A percentile compares a stretch with the other conserved stretches of the same genome.
Evolutionary conservation across 2,329 filamentous ascomycete genomes (phyloP).

Genomic region (Immersiporthe knoxdaviesiana): DNA sequence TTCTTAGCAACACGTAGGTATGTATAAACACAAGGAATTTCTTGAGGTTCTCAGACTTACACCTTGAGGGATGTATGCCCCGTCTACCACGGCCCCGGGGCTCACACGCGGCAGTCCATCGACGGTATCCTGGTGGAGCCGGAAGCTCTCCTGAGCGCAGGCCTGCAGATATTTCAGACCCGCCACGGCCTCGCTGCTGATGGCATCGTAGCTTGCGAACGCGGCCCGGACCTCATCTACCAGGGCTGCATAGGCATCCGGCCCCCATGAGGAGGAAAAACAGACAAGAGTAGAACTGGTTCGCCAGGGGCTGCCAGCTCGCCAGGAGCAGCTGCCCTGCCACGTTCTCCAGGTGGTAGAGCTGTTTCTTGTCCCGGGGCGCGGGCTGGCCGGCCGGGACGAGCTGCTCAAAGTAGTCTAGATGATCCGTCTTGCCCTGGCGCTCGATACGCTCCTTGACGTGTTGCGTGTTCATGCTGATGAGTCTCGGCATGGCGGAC

Average conservation of each 20-base stretch:
- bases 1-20: not conserved
- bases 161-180: constrained; percentile 4
- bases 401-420: constrained; percentile 35
- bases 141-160: constrained; percentile 11
- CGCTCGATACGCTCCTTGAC: constrained; percentile 28
- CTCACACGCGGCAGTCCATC: constrained; percentile 9
- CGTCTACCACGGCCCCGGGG: constrained; percentile 6
- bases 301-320: constrained; percentile 7
- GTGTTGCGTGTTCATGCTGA: not conserved
- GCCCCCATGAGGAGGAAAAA: constrained; percentile 3
- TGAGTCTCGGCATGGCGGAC: not conserved
- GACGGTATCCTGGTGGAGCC: not conserved
- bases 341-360: constrained; percentile 31
- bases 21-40: not conserved
- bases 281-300: constrained; percentile 8
- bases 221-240: not conserved
- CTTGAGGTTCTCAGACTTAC: not conserved
- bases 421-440: constrained; percentile 28
- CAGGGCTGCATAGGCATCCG: not conserved
- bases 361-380: constrained; percentile 29
- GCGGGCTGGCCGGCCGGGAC: constrained; percentile 28
- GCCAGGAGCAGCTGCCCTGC: constrained; percentile 8
- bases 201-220: constrained; percentile 1
- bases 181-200: not conserved
- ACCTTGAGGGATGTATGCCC: constrained; percentile 7